Conservation (phyloP, 352 stramenopile species). For the Globisporangium emineosum region DNA sequence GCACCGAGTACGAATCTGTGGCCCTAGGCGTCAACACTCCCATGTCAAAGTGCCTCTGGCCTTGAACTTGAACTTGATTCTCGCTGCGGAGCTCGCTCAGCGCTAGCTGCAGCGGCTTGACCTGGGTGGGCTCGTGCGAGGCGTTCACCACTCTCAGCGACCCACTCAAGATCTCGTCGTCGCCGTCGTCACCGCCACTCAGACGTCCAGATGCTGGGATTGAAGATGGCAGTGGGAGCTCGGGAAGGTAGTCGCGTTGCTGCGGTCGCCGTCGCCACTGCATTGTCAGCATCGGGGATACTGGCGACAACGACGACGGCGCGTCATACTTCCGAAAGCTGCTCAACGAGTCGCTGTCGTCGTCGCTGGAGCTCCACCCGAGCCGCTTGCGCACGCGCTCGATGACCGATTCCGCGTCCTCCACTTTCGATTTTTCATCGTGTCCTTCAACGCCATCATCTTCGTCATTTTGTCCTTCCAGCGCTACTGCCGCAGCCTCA, state of each 20-base stretch:
- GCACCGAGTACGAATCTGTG: background rate
- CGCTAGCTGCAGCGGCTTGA: background rate
- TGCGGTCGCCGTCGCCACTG: background rate
- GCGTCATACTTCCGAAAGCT: background rate
- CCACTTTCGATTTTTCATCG: slow-evolving; percentile 21
- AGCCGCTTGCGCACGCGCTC: slow-evolving; percentile 56
- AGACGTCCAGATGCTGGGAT: background rate
- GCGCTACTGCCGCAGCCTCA: too few relatives aligned
- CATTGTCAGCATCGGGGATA: background rate
- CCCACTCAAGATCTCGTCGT: slow-evolving; percentile 7
- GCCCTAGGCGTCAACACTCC: background rate
- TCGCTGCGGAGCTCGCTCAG: slow-evolving; percentile 5
- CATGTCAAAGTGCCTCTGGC: background rate
- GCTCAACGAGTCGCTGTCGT: background rate
- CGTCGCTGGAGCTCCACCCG: slow-evolving; percentile 23
- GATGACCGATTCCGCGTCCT: slow-evolving; percentile 57
- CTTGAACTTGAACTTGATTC: background rate
- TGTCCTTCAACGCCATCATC: slow-evolving; percentile 6
- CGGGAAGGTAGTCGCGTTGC: background rate
- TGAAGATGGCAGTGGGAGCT: background rate
- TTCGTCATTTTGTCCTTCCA: background rate
- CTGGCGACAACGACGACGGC: background rate
- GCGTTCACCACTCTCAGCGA: background rate
- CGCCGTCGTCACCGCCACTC: background rate
- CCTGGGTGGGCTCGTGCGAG: background rate